These are phyloP conservation scores for Globisporangium nunn DNA, from an alignment of 352 stramenopile species.

Conservation along the genomic window DNA sequence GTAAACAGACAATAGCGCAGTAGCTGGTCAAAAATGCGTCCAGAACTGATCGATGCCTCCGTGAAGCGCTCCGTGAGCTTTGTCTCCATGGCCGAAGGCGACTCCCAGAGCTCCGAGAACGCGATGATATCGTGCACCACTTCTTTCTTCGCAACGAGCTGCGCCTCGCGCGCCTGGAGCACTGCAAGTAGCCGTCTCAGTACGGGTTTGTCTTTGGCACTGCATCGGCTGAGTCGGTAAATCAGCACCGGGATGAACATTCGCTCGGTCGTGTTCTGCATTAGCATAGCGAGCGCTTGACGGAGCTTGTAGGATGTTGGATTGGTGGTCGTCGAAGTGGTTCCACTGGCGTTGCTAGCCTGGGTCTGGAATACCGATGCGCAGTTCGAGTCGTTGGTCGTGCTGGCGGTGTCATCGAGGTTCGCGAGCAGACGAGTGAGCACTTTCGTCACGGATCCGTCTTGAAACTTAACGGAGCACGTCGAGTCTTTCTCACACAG, in stretches of 20 bases:
- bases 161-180: slow-evolving; percentile 12
- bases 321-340: background rate
- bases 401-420: slow-evolving; percentile 15
- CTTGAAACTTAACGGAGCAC: slow-evolving; percentile 33
- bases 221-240: slow-evolving; percentile 52
- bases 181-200: slow-evolving; percentile 27
- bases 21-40: slow-evolving; percentile 34
- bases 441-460: slow-evolving; percentile 23
- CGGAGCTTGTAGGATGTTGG: slow-evolving; percentile 12
- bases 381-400: slow-evolving; percentile 7
- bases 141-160: slow-evolving; percentile 14
- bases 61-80: slow-evolving; percentile 42
- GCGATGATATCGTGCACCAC: slow-evolving; percentile 54
- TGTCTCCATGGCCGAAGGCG: slow-evolving; percentile 30
- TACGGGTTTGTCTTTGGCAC: slow-evolving; percentile 29
- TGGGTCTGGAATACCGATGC: slow-evolving; percentile 3
- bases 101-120: slow-evolving; percentile 77
- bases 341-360: background rate
- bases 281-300: slow-evolving; percentile 27
- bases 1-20: slow-evolving; percentile 60
- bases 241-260: slow-evolving; percentile 56
- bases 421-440: slow-evolving; percentile 28
- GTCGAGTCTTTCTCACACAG: slow-evolving; percentile 35
- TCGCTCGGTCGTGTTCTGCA: slow-evolving; percentile 37
- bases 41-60: slow-evolving; percentile 34